Base-by-base conservation (phyloP, 2,329 filamentous ascomycete species). In the Fusarium denticulatum region DNA sequence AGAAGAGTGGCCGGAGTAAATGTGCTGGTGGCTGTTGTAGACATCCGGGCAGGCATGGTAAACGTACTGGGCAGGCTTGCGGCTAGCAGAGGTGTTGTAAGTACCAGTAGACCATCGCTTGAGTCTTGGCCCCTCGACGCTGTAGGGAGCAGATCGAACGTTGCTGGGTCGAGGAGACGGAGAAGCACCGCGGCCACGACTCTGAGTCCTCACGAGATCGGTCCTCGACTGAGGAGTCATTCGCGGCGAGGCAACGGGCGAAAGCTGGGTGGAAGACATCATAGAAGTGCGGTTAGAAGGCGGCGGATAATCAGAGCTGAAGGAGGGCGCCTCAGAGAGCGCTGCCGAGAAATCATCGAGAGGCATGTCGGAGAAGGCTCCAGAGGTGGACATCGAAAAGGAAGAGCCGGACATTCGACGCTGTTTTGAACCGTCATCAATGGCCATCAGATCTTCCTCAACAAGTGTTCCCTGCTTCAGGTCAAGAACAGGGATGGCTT, bases 91-190 rank as follows among this genome's bases (percentile, higher is more conserved):
- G 4, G 90, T 88, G 26, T 88, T 90, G 67, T 92, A 94, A 7
- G 91, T 93, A 20, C 92, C 92, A 7, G 93, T 94, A 26, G 93
- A 94, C 92, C 93, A 95, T 74, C 93, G 87, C 85, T 94, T 94
- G 79, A 87, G 90, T 71, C 91, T 88, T 50, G 86, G 86, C 59
- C 86, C 88, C 50, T 94, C 92, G 57, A 94, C 86, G 57, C 85
- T 91, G 82, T 94, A 94, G 2, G 93, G 93, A 24, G 90, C 91
- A 45, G 92, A 89, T 69, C 92, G 89, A 79, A 92, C 86, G 61
- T 68, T 68, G 32, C 87, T 90, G 37, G 90, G 90, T 49, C 92
- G 88, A 28, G 93, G 92, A 37, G 92, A 93, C 42, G 92, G 92
- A 50, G 92, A 94, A 18, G 91, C 91, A 22, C 77, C 77, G 45